A percentile compares a stretch with the other conserved stretches of the same genome.
Conservation (phyloP, 148 eudicot genomes). For the Nyssa sinensis region DNA sequence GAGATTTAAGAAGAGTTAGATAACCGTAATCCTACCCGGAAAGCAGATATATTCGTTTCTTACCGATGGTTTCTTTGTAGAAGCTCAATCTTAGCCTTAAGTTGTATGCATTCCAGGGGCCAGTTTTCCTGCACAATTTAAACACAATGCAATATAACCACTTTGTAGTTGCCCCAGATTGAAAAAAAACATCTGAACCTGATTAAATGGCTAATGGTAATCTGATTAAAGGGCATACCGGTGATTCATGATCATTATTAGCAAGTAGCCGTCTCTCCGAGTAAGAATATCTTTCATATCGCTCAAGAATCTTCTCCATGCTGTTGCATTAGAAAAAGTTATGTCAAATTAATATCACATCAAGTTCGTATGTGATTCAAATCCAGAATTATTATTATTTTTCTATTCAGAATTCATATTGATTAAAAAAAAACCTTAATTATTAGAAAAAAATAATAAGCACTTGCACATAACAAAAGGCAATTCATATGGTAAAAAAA, state of each 20-base stretch:
- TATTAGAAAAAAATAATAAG: too few relatives aligned
- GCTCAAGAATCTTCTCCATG: constrained; percentile 49
- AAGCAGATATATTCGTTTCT: not conserved
- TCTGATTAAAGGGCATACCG: constrained; percentile 17
- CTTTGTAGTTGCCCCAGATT: not conserved
- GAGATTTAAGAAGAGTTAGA: too few relatives aligned
- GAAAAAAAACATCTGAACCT: not conserved
- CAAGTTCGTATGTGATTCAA: too few relatives aligned
- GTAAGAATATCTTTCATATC: constrained; percentile 48
- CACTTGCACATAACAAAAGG: too few relatives aligned
- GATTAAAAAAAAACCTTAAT: too few relatives aligned
- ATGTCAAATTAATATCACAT: too few relatives aligned
- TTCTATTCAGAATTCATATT: too few relatives aligned
- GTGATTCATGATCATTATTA: constrained; percentile 31
- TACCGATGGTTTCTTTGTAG: constrained; percentile 60
- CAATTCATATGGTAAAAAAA: too few relatives aligned
- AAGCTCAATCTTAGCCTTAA: constrained; percentile 61
- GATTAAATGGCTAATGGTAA: not conserved
- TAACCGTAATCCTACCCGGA: too few relatives aligned
- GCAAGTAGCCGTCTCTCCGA: constrained; percentile 31
- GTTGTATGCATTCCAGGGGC: constrained; percentile 60
- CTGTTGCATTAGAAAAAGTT: constrained; percentile 12
- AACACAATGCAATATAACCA: not conserved
- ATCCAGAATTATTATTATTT: too few relatives aligned
- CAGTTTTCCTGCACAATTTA: constrained; percentile 43